Percentiles rank a stretch among this genome's conserved stretches.
Evolutionary conservation across 2,329 filamentous ascomycete genomes (phyloP).

Genomic region (Pestalotiopsis fici): DNA sequence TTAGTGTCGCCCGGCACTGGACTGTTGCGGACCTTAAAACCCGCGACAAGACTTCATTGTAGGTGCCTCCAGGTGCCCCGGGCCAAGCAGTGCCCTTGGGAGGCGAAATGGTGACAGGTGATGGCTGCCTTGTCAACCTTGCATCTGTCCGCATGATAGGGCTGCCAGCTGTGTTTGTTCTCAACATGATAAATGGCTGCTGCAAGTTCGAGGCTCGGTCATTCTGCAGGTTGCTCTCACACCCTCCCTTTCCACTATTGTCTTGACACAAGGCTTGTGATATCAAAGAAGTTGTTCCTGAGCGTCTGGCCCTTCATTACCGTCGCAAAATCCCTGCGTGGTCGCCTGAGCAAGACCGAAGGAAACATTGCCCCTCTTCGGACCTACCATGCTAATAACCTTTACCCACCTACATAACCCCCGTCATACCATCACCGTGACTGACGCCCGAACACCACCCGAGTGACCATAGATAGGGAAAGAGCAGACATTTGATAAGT

Average conservation of each 20-base stretch:
- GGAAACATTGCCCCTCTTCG: background rate
- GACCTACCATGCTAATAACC: background rate
- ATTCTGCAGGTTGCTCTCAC: background rate
- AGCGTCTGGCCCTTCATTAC: background rate
- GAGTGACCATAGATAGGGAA: background rate
- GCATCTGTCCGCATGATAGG: conserved; percentile 8
- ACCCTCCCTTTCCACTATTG: background rate
- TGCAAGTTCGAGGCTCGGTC: background rate
- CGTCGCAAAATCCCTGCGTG: background rate
- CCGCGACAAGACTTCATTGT: too few species aligned
- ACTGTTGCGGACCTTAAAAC: too few species aligned
- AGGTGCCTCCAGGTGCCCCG: too few species aligned
- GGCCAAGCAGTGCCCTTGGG: background rate
- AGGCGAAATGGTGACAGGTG: background rate
- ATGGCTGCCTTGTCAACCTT: conserved; percentile 10
- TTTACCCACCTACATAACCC: background rate
- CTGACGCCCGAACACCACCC: background rate
- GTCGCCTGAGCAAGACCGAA: background rate
- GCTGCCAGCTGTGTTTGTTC: background rate
- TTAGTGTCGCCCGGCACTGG: too few species aligned
- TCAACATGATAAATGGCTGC: background rate
- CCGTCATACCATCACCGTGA: too few species aligned
- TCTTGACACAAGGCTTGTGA: background rate
- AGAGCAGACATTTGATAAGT: background rate
- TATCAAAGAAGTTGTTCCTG: background rate